These are phyloP conservation scores for Phaffia tasmanica DNA, from an alignment of 768 basidiomycete genomes.

Conservation along the genomic window DNA sequence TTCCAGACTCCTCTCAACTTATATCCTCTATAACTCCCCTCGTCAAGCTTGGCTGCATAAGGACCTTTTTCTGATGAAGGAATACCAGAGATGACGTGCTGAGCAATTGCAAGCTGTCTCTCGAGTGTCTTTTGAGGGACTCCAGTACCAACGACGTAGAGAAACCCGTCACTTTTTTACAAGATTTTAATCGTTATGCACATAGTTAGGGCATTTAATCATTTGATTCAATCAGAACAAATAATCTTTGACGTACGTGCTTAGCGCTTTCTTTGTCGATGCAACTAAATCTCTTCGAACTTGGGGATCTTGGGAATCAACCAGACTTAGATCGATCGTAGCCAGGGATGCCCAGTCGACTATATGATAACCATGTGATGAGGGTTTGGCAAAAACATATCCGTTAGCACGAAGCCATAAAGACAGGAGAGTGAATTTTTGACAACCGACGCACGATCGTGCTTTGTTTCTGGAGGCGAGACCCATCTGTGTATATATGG, in stretches of 20 bases:
- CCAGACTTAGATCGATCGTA: conserved; percentile 27
- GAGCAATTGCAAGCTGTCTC: conserved; percentile 29
- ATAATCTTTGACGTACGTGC: too few species aligned
- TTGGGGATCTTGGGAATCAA: conserved; percentile 25
- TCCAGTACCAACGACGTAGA: conserved; percentile 30
- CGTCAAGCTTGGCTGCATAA: conserved; percentile 28
- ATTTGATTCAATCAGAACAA: too few species aligned
- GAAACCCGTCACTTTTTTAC: conserved; percentile 27
- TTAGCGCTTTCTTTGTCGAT: conserved; percentile 28
- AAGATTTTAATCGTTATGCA: not conserved
- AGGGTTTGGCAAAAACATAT: too few species aligned
- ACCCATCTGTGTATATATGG: too few species aligned
- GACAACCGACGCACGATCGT: too few species aligned
- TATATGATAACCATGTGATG: not conserved
- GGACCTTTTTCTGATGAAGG: conserved; percentile 26
- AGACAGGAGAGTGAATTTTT: too few species aligned
- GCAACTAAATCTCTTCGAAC: conserved; percentile 23
- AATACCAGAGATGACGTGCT: conserved; percentile 27
- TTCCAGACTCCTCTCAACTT: conserved; percentile 30
- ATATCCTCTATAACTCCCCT: conserved; percentile 28
- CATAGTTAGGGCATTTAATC: too few species aligned
- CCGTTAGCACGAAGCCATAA: too few species aligned
- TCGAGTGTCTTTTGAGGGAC: conserved; percentile 30
- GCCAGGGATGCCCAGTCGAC: conserved; percentile 29
- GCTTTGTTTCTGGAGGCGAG: too few species aligned